Conservation (phyloP, 176 grass and related monocot genomes). For the Panicum miliaceum region DNA sequence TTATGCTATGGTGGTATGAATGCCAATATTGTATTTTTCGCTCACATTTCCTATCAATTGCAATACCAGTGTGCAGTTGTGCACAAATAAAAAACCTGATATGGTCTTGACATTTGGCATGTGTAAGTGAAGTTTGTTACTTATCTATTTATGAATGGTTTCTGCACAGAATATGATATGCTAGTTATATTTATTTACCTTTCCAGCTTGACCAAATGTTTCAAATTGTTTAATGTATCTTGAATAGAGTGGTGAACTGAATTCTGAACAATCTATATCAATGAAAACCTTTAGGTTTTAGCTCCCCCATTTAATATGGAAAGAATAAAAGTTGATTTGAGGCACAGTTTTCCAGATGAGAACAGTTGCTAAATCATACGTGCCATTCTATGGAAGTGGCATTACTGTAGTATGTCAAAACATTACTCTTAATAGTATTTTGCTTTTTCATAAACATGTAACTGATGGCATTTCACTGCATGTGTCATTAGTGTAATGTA, state of each 20-base stretch:
- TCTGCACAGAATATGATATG: neutral
- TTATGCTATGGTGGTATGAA: conserved; percentile 10
- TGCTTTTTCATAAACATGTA: neutral
- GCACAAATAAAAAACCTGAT: conserved; percentile 12
- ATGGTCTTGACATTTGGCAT: conserved; percentile 3
- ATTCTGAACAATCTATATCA: conserved; percentile 10
- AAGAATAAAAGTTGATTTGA: neutral
- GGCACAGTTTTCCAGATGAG: neutral
- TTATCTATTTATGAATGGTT: conserved; percentile 5
- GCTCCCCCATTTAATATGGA: neutral
- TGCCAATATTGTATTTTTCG: neutral
- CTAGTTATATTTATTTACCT: conserved; percentile 18
- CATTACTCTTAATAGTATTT: neutral
- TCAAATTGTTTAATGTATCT: neutral
- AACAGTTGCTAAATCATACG: neutral
- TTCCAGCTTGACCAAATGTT: neutral
- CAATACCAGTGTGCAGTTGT: neutral
- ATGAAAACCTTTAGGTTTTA: neutral
- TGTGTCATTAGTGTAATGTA: conserved; percentile 13
- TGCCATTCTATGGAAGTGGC: neutral
- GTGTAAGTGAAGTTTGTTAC: neutral
- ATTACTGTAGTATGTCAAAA: conserved; percentile 11
- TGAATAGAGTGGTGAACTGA: neutral
- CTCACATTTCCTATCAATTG: neutral
- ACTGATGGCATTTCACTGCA: neutral